phyloP scores from a whole-genome alignment of 257 asterid genomes.

The Nicotiana tabacum region DNA sequence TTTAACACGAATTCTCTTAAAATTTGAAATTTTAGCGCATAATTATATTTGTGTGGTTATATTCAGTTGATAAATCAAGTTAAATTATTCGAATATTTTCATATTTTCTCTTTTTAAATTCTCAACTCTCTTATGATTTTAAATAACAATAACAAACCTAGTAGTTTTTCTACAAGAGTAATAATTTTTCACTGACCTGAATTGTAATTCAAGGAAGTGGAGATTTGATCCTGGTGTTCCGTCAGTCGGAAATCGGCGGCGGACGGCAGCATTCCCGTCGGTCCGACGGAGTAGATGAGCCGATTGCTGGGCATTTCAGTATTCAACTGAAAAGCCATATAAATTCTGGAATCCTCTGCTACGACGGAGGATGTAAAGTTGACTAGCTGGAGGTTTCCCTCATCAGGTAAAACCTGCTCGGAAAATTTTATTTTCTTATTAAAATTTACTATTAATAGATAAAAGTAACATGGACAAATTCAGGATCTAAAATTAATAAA shows the following conservation, averaged over 20 bases:
- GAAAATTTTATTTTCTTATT: too few species aligned
- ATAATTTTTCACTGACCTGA: slow-evolving; percentile 47
- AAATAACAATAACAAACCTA: too few species aligned
- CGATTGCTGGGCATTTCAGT: slow-evolving; percentile 32
- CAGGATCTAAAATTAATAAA: neutral
- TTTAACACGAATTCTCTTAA: neutral
- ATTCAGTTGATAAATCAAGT: neutral
- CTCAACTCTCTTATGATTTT: too few species aligned
- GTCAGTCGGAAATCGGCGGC: slow-evolving; percentile 24
- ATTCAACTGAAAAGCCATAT: slow-evolving; percentile 53
- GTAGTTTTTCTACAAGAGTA: too few species aligned
- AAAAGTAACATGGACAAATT: neutral
- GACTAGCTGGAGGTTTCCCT: slow-evolving; percentile 34
- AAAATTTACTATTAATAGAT: too few species aligned
- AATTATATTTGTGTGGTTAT: neutral
- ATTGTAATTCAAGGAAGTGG: slow-evolving; percentile 46
- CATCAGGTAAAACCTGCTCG: slow-evolving; percentile 26
- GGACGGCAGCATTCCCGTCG: slow-evolving; percentile 30
- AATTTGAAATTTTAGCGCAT: too few species aligned
- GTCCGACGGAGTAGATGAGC: slow-evolving; percentile 71
- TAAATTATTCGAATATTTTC: neutral
- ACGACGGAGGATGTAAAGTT: slow-evolving; percentile 42
- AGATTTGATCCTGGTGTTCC: slow-evolving; percentile 37
- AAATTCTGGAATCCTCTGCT: slow-evolving; percentile 31
- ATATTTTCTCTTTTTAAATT: too few species aligned